Base-by-base conservation (phyloP, 345 rosid species). In the Gossypium arboreum region DNA sequence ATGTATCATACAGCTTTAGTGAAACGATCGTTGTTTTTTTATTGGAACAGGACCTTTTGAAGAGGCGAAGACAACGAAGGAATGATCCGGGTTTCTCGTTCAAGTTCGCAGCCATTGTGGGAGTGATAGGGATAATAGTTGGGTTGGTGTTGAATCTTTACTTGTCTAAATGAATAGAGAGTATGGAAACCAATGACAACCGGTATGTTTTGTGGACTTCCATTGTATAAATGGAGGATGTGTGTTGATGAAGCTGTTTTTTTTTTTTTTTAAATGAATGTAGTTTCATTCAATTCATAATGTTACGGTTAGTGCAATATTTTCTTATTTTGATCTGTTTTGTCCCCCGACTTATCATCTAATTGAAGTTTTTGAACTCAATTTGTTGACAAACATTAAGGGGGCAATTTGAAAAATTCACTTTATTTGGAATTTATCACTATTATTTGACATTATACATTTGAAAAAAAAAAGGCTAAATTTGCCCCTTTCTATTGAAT, bases 141-240 rank as follows among this genome's bases (percentile, higher is more conserved):
- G 97, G 98, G 29, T 88, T 89, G 76, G 84, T 91, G 79, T 79
- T 92, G 86, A 89, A 92, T 79, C 84, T 89, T 69, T 81, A 87
- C 9, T 61, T 87, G 77, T 83, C 94, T 84, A 84, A 71, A 83
- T 80, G 79, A 57, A 68, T 44, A 20, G 29, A 41, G n/a, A 48
- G 56, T 55, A 51, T 47, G 41, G 68, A 77, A 56, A 54, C 58
- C 57, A 47, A 47, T 12, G 13, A 47, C 51, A 47, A 12, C 51
- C 16, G 15, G 13, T 48, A 59, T 64, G 62, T 41, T 48, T 17
- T 45, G 39, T 67, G 25, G 39, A 41, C 60, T 73, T 78, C 6
- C 76, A 24, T 34, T 74, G 80, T 86, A 82, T 67, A 81, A 81
- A 34, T 84, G 73, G 13, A 45, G 27, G 68, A 52, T 52, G 71